phyloP scores from a whole-genome alignment of 306 rosid species.

The Rubus idaeus region DNA sequence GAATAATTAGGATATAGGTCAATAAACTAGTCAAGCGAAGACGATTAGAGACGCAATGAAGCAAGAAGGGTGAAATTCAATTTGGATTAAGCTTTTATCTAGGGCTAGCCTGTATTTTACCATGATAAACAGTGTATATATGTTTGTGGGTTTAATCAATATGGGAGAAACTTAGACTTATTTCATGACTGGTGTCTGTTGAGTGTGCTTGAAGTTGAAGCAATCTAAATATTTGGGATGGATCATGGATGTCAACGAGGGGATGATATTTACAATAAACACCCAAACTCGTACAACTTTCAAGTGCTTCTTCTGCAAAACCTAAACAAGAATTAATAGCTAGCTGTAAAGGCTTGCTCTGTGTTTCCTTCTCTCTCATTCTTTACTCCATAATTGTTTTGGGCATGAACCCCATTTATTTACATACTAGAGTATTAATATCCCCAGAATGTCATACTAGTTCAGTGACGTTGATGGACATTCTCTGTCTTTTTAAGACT shows the following conservation, averaged over 20 bases:
- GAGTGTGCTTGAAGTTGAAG: background rate
- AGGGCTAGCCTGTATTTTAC: background rate
- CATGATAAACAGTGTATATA: background rate
- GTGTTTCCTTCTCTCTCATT: conserved; percentile 13
- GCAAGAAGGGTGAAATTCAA: background rate
- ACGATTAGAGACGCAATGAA: background rate
- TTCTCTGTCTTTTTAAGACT: conserved; percentile 1
- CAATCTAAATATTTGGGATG: background rate
- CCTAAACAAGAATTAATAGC: background rate
- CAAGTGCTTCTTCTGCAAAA: background rate
- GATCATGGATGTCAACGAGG: background rate
- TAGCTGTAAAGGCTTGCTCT: background rate
- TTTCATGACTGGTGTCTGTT: background rate
- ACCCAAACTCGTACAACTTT: background rate
- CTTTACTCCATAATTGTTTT: conserved; percentile 6
- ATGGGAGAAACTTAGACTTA: background rate
- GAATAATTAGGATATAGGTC: background rate
- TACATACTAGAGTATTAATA: background rate
- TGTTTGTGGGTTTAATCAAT: background rate
- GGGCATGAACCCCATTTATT: conserved; percentile 13
- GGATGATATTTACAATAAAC: background rate
- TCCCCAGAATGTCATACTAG: conserved; percentile 6
- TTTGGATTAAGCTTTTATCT: background rate
- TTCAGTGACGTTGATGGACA: conserved; percentile 4
- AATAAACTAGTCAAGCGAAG: background rate